A percentile compares a stretch with the other conserved stretches of the same genome.
phyloP scores from a whole-genome alignment of 2,329 filamentous ascomycete species.

The Beauveria bassiana region DNA sequence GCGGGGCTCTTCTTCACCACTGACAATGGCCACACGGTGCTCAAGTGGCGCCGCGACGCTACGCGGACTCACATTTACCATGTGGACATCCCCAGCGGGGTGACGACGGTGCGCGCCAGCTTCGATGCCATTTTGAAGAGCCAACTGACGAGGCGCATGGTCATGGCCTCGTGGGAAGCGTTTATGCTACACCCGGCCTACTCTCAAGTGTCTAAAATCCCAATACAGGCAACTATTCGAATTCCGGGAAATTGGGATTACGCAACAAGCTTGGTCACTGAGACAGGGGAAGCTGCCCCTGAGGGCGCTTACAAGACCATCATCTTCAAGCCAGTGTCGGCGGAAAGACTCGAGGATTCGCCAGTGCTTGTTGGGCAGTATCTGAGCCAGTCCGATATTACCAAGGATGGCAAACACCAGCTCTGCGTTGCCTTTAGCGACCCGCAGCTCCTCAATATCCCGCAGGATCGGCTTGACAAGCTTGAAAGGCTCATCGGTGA shows the following conservation, averaged over 20 bases:
- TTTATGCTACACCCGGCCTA: constrained; percentile 8
- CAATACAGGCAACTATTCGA: constrained; percentile 2
- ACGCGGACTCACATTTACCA: constrained; percentile 2
- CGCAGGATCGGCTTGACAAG: constrained; percentile 2
- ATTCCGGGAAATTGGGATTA: constrained; percentile 6
- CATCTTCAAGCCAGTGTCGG: not conserved
- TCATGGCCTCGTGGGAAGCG: constrained; percentile 5
- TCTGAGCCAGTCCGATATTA: not conserved
- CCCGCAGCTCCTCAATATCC: not conserved
- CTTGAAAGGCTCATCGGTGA: constrained; percentile 2
- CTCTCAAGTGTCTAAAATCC: not conserved
- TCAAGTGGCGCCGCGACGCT: constrained; percentile 9
- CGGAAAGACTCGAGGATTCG: constrained; percentile 10
- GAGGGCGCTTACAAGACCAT: constrained; percentile 1
- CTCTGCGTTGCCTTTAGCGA: constrained; percentile 9
- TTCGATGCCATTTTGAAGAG: constrained; percentile 10
- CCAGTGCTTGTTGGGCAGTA: constrained; percentile 9
- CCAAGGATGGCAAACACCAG: constrained; percentile 7
- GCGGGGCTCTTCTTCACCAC: not conserved
- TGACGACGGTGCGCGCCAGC: not conserved
- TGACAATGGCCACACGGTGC: not conserved
- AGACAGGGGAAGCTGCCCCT: not conserved
- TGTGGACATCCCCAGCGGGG: constrained; percentile 5
- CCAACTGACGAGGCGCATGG: constrained; percentile 7
- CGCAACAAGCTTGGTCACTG: not conserved